Conservation (phyloP, 495 filamentous ascomycete genomes). For the Penicillium nucicola region DNA sequence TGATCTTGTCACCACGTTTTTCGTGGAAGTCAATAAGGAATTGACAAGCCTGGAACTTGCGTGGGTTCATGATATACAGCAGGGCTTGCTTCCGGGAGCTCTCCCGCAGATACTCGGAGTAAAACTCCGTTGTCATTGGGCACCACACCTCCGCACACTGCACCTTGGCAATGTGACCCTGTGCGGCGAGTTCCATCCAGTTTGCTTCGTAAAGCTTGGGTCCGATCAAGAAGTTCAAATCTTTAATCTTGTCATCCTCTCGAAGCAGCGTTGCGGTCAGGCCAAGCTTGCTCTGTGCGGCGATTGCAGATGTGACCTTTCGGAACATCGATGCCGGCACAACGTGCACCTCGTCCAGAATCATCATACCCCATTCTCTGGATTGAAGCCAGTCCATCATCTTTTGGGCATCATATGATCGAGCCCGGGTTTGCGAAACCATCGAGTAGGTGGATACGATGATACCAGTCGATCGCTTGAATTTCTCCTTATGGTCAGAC, state of each 20-base stretch:
- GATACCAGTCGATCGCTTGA: conserved; percentile 85
- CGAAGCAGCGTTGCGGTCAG: conserved; percentile 90
- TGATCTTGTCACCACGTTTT: conserved; percentile 93
- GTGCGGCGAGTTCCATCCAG: conserved; percentile 97
- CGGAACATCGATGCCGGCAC: conserved; percentile 95
- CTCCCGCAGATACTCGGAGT: conserved; percentile 83
- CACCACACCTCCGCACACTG: conserved; percentile 99
- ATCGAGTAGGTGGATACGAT: conserved; percentile 98
- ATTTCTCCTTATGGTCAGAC: conserved; percentile 86
- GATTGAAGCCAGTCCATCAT: conserved; percentile 94
- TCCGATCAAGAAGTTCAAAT: conserved; percentile 96
- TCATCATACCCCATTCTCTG: conserved; percentile 98
- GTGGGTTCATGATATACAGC: conserved; percentile 95
- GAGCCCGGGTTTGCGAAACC: conserved; percentile 83
- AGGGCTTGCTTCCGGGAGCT: conserved; percentile 66
- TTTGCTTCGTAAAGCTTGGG: conserved; percentile 98
- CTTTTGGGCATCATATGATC: conserved; percentile 90
- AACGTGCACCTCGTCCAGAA: conserved; percentile 97
- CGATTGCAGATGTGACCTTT: conserved; percentile 85
- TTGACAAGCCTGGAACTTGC: conserved; percentile 95
- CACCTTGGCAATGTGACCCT: conserved; percentile 95
- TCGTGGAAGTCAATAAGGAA: conserved; percentile 98
- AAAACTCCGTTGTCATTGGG: conserved; percentile 98
- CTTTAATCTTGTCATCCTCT: conserved; percentile 97
- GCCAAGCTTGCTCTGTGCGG: conserved; percentile 94